Evolutionary conservation across 257 asterid genomes (phyloP).

Genomic region (Echites panduratus): DNA sequence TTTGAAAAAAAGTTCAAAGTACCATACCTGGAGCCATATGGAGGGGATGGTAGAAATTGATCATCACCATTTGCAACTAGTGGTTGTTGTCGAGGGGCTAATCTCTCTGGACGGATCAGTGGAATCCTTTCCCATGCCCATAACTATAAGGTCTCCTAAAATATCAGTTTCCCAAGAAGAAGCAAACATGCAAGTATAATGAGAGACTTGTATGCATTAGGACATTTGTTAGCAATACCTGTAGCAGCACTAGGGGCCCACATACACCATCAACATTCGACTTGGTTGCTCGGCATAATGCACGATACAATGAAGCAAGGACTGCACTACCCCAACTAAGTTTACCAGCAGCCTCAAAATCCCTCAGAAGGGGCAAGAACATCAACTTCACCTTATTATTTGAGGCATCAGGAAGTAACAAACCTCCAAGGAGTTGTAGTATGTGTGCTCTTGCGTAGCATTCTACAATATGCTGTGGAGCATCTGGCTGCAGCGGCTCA

Average conservation of each 20-base stretch:
- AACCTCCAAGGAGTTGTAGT: conserved; percentile 72
- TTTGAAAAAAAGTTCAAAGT: neutral
- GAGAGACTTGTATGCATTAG: neutral
- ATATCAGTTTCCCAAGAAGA: conserved; percentile 4
- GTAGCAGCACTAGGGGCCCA: conserved; percentile 74
- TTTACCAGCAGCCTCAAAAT: conserved; percentile 60
- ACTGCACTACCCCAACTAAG: conserved; percentile 80
- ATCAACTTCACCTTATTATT: conserved; percentile 76
- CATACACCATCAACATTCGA: conserved; percentile 81
- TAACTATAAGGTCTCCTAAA: conserved; percentile 29
- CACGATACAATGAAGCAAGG: conserved; percentile 67
- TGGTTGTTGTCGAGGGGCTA: conserved; percentile 58
- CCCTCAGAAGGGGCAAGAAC: conserved; percentile 70
- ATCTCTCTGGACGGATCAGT: conserved; percentile 70
- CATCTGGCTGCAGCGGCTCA: conserved; percentile 52
- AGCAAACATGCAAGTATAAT: neutral
- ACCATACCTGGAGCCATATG: conserved; percentile 70
- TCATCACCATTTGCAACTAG: conserved; percentile 40
- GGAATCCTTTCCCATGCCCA: conserved; percentile 94
- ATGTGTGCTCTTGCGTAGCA: conserved; percentile 68
- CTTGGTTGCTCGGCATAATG: conserved; percentile 65
- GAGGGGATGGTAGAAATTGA: conserved; percentile 51
- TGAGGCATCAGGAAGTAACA: conserved; percentile 69
- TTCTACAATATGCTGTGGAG: conserved; percentile 47
- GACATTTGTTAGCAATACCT: conserved; percentile 33